Percentiles rank a stretch among this genome's conserved stretches.
Evolutionary conservation across 768 basidiomycete species (phyloP).

Genomic region (Podaxis mareebaensis): DNA sequence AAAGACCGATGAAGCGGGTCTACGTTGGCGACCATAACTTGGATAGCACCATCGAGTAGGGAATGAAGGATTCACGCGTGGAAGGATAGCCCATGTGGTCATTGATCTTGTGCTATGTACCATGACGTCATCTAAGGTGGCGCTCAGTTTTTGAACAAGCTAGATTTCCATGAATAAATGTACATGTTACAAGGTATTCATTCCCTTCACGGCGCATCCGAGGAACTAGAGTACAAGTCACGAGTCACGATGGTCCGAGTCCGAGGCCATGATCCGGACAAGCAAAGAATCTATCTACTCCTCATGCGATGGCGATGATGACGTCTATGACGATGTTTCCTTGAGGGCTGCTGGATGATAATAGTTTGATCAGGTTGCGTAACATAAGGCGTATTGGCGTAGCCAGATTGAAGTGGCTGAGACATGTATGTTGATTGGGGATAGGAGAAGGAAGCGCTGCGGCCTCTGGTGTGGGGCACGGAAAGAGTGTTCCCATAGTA

Average conservation of each 20-base stretch:
- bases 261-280: no score
- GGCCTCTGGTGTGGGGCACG: slow-evolving; percentile 1
- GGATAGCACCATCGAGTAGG: neutral
- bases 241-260: neutral
- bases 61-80: no score
- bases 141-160: neutral
- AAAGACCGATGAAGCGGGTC: neutral
- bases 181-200: no score
- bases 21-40: neutral
- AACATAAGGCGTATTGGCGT: slow-evolving; percentile 7
- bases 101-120: neutral
- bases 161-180: neutral
- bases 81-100: neutral
- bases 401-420: slow-evolving; percentile 2
- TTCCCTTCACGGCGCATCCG: neutral
- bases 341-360: slow-evolving; percentile 24
- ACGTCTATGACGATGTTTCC: slow-evolving; percentile 28
- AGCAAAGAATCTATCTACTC: neutral
- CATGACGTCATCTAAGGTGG: neutral
- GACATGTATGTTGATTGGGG: slow-evolving; percentile 14
- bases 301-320: slow-evolving; percentile 28
- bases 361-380: slow-evolving; percentile 18
- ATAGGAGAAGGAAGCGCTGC: slow-evolving; percentile 20
- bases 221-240: neutral
- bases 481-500: neutral